Evolutionary conservation across 345 rosid species (phyloP).

Genomic region (Streptanthus diversifolius): DNA sequence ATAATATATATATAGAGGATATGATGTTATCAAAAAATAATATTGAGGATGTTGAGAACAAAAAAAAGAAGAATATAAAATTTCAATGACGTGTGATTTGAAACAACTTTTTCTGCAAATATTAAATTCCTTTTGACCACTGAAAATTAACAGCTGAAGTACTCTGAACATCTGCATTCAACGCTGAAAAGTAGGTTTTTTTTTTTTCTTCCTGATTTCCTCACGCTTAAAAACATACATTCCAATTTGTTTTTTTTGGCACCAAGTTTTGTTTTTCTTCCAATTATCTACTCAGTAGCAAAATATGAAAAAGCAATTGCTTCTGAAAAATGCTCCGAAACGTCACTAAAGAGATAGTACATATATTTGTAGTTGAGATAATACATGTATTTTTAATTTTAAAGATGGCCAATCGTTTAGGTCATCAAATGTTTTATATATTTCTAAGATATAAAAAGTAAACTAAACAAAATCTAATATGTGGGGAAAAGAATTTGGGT

Average conservation of each 20-base stretch:
- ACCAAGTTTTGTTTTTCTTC: neutral
- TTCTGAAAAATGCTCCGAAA: neutral
- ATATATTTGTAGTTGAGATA: neutral
- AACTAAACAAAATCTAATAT: slow-evolving; percentile 10
- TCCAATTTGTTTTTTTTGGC: neutral
- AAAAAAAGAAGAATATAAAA: neutral
- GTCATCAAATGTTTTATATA: neutral
- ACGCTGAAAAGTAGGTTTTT: slow-evolving; percentile 29
- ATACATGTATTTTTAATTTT: neutral
- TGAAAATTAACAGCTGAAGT: slow-evolving; percentile 32
- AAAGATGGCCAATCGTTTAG: slow-evolving; percentile 6
- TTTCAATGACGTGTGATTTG: slow-evolving; percentile 31
- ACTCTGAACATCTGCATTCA: slow-evolving; percentile 35
- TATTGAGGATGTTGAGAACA: neutral
- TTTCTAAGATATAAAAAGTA: neutral
- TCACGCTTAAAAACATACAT: neutral
- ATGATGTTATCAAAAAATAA: neutral
- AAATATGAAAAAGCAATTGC: neutral
- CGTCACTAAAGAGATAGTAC: neutral
- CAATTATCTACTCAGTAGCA: neutral
- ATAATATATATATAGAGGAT: neutral
- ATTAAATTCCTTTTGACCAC: slow-evolving; percentile 29
- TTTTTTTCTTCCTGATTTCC: slow-evolving; percentile 12
- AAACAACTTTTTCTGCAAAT: slow-evolving; percentile 32
- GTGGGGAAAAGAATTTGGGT: neutral